Evolutionary conservation across 169 alveolate species (phyloP).

Genomic region (Miamiensis avidus): DNA sequence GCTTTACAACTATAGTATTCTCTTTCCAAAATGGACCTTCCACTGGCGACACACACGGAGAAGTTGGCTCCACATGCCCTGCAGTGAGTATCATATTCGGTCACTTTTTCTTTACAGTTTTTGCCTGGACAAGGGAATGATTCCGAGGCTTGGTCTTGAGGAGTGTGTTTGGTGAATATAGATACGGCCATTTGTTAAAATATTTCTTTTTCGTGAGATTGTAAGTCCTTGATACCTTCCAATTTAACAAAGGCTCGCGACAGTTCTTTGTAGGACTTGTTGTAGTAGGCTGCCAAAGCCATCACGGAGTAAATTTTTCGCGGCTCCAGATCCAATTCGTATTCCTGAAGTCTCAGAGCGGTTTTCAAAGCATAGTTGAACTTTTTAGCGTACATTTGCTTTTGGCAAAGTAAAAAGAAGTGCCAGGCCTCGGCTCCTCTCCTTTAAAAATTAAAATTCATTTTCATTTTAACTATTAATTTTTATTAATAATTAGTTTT

Average conservation of each 20-base stretch:
- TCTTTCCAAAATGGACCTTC: constrained; percentile 76
- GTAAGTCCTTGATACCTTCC: constrained; percentile 66
- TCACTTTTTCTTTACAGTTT: constrained; percentile 77
- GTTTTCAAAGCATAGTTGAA: constrained; percentile 87
- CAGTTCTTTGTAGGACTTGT: constrained; percentile 83
- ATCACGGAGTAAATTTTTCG: constrained; percentile 83
- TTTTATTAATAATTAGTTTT: constrained; percentile 12
- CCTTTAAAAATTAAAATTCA: constrained; percentile 1
- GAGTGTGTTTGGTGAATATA: constrained; percentile 73
- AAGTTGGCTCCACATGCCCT: constrained; percentile 84
- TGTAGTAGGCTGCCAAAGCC: constrained; percentile 82
- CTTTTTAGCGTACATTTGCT: constrained; percentile 81
- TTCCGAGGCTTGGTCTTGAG: constrained; percentile 57
- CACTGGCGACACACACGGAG: constrained; percentile 86
- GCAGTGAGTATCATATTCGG: constrained; percentile 83
- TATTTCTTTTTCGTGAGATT: constrained; percentile 69
- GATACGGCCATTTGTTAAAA: constrained; percentile 81
- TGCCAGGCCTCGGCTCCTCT: constrained; percentile 89
- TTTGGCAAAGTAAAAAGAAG: constrained; percentile 82
- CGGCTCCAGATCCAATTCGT: constrained; percentile 86
- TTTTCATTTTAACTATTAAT: background rate
- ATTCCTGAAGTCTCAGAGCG: constrained; percentile 84
- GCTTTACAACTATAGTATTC: constrained; percentile 81
- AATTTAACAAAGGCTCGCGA: constrained; percentile 87
- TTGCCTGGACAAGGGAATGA: constrained; percentile 75